Conservation (phyloP, 352 stramenopile species). For the Phytophthora citricola region DNA sequence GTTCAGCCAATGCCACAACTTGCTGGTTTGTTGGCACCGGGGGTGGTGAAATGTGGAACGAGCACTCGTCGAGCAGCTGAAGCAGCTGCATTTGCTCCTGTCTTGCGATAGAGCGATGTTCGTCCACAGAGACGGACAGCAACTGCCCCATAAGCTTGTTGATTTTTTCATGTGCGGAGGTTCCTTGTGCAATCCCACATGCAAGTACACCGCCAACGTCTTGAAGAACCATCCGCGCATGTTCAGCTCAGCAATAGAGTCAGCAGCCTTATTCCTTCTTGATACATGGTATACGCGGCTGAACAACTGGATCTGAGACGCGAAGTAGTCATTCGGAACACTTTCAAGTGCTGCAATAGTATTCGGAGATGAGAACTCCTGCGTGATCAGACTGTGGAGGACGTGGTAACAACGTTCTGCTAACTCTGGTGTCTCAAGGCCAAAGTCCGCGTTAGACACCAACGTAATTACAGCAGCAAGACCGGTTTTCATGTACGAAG, state of each 20-base stretch:
- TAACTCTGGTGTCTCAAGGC: slow-evolving; percentile 65
- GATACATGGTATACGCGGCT: slow-evolving; percentile 49
- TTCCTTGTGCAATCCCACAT: slow-evolving; percentile 74
- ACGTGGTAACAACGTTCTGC: slow-evolving; percentile 74
- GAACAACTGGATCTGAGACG: slow-evolving; percentile 72
- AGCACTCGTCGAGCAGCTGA: slow-evolving; percentile 69
- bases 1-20: slow-evolving; percentile 71
- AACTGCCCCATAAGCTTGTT: slow-evolving; percentile 68
- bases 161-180: slow-evolving; percentile 72
- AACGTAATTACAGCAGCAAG: slow-evolving; percentile 77
- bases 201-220: slow-evolving; percentile 78
- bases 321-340: slow-evolving; percentile 70
- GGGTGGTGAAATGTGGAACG: slow-evolving; percentile 66
- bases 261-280: slow-evolving; percentile 43
- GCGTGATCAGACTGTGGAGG: slow-evolving; percentile 66
- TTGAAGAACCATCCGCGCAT: slow-evolving; percentile 90
- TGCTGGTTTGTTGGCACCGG: slow-evolving; percentile 74
- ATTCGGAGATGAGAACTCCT: slow-evolving; percentile 69
- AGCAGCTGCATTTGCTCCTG: slow-evolving; percentile 77
- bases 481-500: slow-evolving; percentile 54
- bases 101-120: slow-evolving; percentile 29
- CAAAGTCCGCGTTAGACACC: slow-evolving; percentile 77
- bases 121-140: slow-evolving; percentile 36
- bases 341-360: slow-evolving; percentile 68
- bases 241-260: slow-evolving; percentile 65